These are phyloP conservation scores for Phaeophleospora eucalypticola DNA, from an alignment of 2,329 filamentous ascomycete genomes.

Conservation along the genomic window DNA sequence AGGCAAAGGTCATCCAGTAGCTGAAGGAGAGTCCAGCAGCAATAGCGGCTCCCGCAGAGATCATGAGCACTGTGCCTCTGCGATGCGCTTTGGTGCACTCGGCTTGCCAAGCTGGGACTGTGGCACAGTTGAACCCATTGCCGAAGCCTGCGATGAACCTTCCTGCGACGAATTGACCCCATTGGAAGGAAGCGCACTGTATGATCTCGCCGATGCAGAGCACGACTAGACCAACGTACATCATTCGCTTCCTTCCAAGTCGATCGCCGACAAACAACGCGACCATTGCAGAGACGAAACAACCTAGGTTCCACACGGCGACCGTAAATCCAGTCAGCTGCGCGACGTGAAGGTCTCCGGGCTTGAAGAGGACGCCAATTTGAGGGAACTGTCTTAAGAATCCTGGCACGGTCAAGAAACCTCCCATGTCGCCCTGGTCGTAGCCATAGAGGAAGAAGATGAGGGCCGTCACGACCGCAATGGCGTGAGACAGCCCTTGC, in stretches of 20 bases:
- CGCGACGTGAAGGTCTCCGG: slow-evolving; percentile 32
- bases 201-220: slow-evolving; percentile 58
- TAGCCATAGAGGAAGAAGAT: slow-evolving; percentile 18
- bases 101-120: slow-evolving; percentile 46
- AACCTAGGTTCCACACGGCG: slow-evolving; percentile 39
- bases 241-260: slow-evolving; percentile 53
- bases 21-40: slow-evolving; percentile 43
- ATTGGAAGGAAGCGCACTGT: slow-evolving; percentile 50
- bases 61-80: slow-evolving; percentile 46
- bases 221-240: slow-evolving; percentile 55
- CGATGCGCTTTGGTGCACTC: slow-evolving; percentile 46
- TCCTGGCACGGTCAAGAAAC: slow-evolving; percentile 62
- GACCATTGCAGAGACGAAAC: slow-evolving; percentile 43
- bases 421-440: slow-evolving; percentile 29
- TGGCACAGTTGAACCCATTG: slow-evolving; percentile 41
- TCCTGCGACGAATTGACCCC: slow-evolving; percentile 45
- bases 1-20: slow-evolving; percentile 37
- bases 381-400: slow-evolving; percentile 49
- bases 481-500: slow-evolving; percentile 14
- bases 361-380: slow-evolving; percentile 38
- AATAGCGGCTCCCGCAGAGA: slow-evolving; percentile 45
- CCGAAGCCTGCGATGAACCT: slow-evolving; percentile 49
- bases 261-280: slow-evolving; percentile 51
- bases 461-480: slow-evolving; percentile 15
- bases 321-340: slow-evolving; percentile 41